Evolutionary conservation across 331 rosid genomes (phyloP).

Genomic region (Pyracantha coccinea): DNA sequence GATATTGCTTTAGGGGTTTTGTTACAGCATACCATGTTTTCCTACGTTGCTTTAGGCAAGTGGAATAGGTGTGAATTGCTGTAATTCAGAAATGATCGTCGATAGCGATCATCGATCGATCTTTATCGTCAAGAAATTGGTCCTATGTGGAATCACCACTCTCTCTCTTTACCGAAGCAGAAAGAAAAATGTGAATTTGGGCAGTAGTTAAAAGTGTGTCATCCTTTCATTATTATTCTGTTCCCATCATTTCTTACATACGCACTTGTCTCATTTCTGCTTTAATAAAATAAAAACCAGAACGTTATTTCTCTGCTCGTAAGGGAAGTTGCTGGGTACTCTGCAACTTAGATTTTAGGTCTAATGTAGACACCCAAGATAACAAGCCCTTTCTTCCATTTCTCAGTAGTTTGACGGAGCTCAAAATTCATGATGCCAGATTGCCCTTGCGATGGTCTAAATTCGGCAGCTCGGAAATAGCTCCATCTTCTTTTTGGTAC

Average conservation of each 20-base stretch:
- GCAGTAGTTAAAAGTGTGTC: background rate
- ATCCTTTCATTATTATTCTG: background rate
- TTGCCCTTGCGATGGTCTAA: slow-evolving; percentile 19
- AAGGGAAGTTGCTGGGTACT: background rate
- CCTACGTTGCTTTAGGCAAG: background rate
- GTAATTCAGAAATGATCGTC: too few relatives aligned
- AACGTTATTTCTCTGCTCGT: background rate
- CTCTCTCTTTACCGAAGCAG: slow-evolving; percentile 57
- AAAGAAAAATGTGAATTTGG: too few relatives aligned
- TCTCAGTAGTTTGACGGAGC: slow-evolving; percentile 32
- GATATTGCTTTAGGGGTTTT: too few relatives aligned
- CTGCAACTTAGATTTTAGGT: slow-evolving; percentile 21
- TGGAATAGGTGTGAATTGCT: background rate
- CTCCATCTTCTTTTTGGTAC: slow-evolving; percentile 30
- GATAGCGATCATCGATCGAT: too few relatives aligned
- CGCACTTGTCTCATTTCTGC: background rate
- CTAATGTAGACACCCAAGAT: slow-evolving; percentile 44
- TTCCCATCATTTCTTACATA: background rate
- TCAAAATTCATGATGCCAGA: slow-evolving; percentile 32
- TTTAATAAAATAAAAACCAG: background rate
- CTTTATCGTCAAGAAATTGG: too few relatives aligned
- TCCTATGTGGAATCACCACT: slow-evolving; percentile 13
- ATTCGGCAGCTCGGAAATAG: slow-evolving; percentile 33
- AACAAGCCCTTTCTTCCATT: slow-evolving; percentile 58
- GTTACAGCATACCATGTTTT: background rate